Evolutionary conservation across 768 basidiomycete species (phyloP), one percentile per base, ranked within the genome.

Genomic region (Agaricus sinodeliciosus): DNA sequence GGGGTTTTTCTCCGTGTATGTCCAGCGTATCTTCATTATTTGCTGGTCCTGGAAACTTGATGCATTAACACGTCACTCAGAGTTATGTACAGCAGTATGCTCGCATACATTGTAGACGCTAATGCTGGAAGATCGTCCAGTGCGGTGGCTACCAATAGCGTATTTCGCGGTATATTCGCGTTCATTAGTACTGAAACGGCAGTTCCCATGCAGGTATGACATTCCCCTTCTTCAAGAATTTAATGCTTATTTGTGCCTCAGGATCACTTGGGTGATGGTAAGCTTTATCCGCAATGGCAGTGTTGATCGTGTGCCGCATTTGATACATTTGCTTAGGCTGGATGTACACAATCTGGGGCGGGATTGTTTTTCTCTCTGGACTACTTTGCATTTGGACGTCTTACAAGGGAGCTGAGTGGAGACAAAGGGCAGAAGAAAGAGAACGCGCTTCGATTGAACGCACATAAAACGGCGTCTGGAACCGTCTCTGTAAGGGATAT

Each of bases 1-100:
- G 13, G 92, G 90, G 12, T 85, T 90, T 62, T 79, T 84, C 57
- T 76, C 80, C 9, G 83, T 88, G 88, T 90, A 57, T 61, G 82
- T 65, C 18, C 27, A 12, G 18, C 19, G 8, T 2, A 7, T 27
- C 26, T n/a, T 9, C 25, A 15, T 28, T 28, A 9, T n/a, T 9
- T 28, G 15, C 8, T n/a, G 1, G 9, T 25, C 1, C 18, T 12
- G 16, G 25, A 19, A 43, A 7, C 7, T 43, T 3, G 12, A n/a
- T 27, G 25, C 1, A 51, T 35, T 42, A 44, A 44, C 25, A 27
- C 43, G 15, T 15, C 19, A 1, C 19, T 45, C 16, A 52, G 51
- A 7, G 45, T 52, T 25, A 52, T 52, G 25, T 61, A 61, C 28
- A 49, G 58, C 16, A 59, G 58, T 15, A 55, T 56, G 12, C 49